Percentiles rank a stretch among this genome's conserved stretches.
Evolutionary conservation across 768 basidiomycete genomes (phyloP).

Genomic region (Trametes maxima): DNA sequence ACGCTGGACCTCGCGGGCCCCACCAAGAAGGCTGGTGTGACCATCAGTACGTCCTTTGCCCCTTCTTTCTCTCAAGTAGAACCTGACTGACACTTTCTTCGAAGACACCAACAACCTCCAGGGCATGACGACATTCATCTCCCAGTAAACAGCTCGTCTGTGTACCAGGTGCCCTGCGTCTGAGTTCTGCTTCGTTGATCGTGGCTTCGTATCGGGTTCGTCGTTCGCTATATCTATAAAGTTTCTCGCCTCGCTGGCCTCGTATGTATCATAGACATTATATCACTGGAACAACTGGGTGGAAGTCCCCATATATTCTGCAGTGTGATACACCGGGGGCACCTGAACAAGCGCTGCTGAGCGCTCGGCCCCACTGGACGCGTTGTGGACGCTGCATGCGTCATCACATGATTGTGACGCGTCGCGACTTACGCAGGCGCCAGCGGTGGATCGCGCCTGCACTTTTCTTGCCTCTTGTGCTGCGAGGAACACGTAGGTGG

Average conservation of each 20-base stretch:
- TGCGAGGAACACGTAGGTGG: not conserved
- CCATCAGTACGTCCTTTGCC: slow-evolving; percentile 19
- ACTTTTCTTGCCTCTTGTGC: not conserved
- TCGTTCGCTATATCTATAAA: not conserved
- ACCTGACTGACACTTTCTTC: not conserved
- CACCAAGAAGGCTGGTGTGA: slow-evolving; percentile 21
- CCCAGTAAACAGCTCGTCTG: slow-evolving; percentile 5
- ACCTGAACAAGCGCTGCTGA: too few relatives aligned
- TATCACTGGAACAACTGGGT: not conserved
- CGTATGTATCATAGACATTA: slow-evolving; percentile 10
- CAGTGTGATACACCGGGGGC: not conserved
- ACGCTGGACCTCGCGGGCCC: slow-evolving; percentile 16
- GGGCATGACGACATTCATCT: slow-evolving; percentile 23
- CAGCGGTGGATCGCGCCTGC: not conserved
- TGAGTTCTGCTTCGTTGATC: not conserved
- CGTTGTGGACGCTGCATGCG: not conserved
- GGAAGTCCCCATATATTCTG: not conserved
- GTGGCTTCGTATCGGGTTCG: not conserved
- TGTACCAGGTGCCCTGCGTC: too few relatives aligned
- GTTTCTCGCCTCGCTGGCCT: not conserved
- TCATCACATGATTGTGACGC: slow-evolving; percentile 9
- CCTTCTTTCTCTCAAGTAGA: not conserved
- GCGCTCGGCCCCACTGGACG: not conserved
- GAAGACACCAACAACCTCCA: slow-evolving; percentile 25
- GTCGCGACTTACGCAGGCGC: not conserved